Percentiles rank a stretch among this genome's conserved stretches.
Evolutionary conservation across 2,329 filamentous ascomycete species (phyloP).

Genomic region (Plenodomus lindquistii): DNA sequence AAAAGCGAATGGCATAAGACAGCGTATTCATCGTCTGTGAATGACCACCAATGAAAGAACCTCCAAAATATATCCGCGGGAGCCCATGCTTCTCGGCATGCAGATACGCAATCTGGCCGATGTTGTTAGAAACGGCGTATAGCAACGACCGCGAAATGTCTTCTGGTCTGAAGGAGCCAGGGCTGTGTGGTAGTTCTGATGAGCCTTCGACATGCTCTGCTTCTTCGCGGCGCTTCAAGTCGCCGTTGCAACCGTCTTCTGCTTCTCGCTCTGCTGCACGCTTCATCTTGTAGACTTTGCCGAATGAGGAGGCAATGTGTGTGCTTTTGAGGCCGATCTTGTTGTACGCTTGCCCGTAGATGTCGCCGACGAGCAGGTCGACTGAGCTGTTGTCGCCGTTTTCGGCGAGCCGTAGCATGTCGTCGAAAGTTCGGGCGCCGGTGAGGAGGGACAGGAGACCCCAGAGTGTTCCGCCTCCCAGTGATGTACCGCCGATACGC

Average conservation of each 20-base stretch:
- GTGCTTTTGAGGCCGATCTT: constrained; percentile 96
- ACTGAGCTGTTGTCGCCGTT: constrained; percentile 89
- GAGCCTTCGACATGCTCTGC: constrained; percentile 39
- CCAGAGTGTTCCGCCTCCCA: constrained; percentile 98
- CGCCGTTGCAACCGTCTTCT: constrained; percentile 67
- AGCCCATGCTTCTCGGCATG: constrained; percentile 93
- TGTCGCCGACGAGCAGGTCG: constrained; percentile 96
- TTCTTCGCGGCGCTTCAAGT: constrained; percentile 45
- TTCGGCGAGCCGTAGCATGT: constrained; percentile 92
- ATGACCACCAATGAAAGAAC: constrained; percentile 94
- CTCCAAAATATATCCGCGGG: constrained; percentile 94
- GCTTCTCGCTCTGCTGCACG: constrained; percentile 77
- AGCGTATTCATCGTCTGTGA: constrained; percentile 97
- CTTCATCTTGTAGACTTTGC: constrained; percentile 95
- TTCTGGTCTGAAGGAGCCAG: constrained; percentile 68
- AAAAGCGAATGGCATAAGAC: constrained; percentile 96
- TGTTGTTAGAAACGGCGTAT: constrained; percentile 95
- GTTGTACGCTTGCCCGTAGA: constrained; percentile 93
- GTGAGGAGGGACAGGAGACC: constrained; percentile 89
- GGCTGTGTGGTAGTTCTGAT: constrained; percentile 38
- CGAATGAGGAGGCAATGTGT: constrained; percentile 94
- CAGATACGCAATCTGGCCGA: constrained; percentile 96
- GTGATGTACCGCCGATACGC: constrained; percentile 90
- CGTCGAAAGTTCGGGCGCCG: constrained; percentile 92
- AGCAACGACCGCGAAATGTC: constrained; percentile 91